phyloP scores from a whole-genome alignment of 805 yeast genomes.

The Hanseniaspora vineae region DNA sequence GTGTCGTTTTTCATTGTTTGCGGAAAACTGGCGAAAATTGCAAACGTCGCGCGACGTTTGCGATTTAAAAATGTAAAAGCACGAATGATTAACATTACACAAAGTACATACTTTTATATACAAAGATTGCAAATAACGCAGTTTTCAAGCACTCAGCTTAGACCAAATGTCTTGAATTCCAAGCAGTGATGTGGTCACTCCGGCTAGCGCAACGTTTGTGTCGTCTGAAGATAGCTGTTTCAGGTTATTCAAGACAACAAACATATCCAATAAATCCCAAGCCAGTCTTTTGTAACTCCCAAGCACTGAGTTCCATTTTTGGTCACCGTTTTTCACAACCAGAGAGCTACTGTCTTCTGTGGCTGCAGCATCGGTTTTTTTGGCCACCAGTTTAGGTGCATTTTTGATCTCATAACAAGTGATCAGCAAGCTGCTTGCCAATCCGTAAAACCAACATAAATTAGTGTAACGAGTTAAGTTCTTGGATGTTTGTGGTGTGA shows the following conservation, averaged over 20 bases:
- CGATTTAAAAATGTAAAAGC: too few relatives aligned
- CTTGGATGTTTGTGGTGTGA: slow-evolving; percentile 33
- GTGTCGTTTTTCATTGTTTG: too few relatives aligned
- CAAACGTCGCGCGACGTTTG: too few relatives aligned
- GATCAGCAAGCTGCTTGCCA: slow-evolving; percentile 48
- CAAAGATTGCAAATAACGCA: neutral
- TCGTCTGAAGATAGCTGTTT: slow-evolving; percentile 51
- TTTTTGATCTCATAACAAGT: slow-evolving; percentile 42
- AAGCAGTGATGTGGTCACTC: slow-evolving; percentile 65
- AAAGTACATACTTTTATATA: too few relatives aligned
- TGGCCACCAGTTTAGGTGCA: slow-evolving; percentile 25
- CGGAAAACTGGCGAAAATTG: too few relatives aligned
- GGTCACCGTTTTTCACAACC: too few relatives aligned
- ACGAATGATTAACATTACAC: too few relatives aligned
- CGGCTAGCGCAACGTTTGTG: slow-evolving; percentile 73
- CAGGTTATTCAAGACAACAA: slow-evolving; percentile 63
- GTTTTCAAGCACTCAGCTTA: neutral
- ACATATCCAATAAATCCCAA: slow-evolving; percentile 65
- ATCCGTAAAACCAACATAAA: slow-evolving; percentile 67
- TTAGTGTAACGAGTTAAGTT: slow-evolving; percentile 45
- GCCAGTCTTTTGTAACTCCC: slow-evolving; percentile 40
- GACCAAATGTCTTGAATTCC: slow-evolving; percentile 67
- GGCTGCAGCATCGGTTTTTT: slow-evolving; percentile 12
- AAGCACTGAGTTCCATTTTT: too few relatives aligned
- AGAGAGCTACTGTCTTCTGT: too few relatives aligned